phyloP scores from a whole-genome alignment of 352 stramenopile genomes.

The Phytophthora cactorum region DNA sequence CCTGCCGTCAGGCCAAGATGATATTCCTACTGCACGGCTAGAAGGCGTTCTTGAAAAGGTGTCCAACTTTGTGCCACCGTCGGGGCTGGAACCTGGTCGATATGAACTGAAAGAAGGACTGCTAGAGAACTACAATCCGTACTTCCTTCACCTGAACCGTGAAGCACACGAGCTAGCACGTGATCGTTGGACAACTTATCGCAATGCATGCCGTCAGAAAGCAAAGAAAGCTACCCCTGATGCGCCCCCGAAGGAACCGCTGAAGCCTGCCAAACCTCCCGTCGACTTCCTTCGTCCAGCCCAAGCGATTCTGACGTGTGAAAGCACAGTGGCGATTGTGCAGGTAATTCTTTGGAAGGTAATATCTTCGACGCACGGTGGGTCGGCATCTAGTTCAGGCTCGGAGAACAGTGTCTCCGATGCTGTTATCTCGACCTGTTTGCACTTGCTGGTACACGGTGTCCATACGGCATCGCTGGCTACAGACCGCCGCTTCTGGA shows the following conservation, averaged over 20 bases:
- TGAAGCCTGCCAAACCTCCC: constrained; percentile 45
- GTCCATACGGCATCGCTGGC: constrained; percentile 59
- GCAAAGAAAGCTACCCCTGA: constrained; percentile 20
- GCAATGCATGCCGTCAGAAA: constrained; percentile 56
- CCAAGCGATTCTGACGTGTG: constrained; percentile 69
- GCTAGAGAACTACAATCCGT: constrained; percentile 86
- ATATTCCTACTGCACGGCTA: constrained; percentile 70
- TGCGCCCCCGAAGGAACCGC: constrained; percentile 41
- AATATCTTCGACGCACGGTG: constrained; percentile 31
- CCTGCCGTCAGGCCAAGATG: constrained; percentile 83
- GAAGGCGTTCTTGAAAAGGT: constrained; percentile 72
- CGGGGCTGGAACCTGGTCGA: constrained; percentile 76
- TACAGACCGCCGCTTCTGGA: constrained; percentile 55
- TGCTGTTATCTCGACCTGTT: constrained; percentile 81
- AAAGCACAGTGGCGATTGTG: constrained; percentile 69
- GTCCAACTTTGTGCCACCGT: constrained; percentile 73
- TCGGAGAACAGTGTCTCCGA: constrained; percentile 68
- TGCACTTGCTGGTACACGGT: constrained; percentile 84
- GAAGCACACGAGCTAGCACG: constrained; percentile 83
- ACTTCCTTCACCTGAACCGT: constrained; percentile 86
- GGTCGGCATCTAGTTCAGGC: constrained; percentile 1
- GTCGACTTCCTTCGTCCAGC: constrained; percentile 63
- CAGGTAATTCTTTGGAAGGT: constrained; percentile 76
- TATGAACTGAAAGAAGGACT: constrained; percentile 81
- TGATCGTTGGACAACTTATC: constrained; percentile 82